Base-by-base conservation (phyloP, 345 rosid genomes). In the Camelina laxa region DNA sequence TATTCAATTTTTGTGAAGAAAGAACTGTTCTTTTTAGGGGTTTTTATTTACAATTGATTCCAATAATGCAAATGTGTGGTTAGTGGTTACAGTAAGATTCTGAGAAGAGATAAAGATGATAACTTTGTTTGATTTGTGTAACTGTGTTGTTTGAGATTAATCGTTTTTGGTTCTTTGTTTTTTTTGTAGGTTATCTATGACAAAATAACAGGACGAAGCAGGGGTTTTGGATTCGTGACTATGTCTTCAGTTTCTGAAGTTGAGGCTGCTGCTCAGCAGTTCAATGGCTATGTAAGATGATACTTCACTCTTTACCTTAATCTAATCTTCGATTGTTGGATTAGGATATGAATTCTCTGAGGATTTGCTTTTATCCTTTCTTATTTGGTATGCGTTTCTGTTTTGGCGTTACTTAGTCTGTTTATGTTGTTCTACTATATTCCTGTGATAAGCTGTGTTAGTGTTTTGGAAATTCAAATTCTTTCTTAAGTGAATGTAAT, bases 181-280 rank as follows among this genome's bases (percentile, higher is more conserved):
- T 1, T 82, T 59, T 78, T 80, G 67, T 75, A 95, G 99, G 98
- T 95, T 3, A 95, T 92, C 41, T 95, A 95, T 79, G 97, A 95
- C 78, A 95, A 90, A 83, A 80, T 82, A 44, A 90, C 98, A 49
- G 98, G 99, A 36, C 80, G 99, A 80, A 95, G 98, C 86, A 85
- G 99, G 73, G 99, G 99, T 51, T 95, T 95, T 70, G 99, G 91
- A 42, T 95, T 95, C 65, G 99, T 95, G 79, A 95, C 97, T 59
- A 95, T 95, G 99, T 88, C 97, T 0, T 68, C 85, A 7, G 47
- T 10, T 6, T 82, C 89, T 79, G 98, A 92, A 81, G 97, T 81
- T 79, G 84, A 88, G 81, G 85, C 89, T 16, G 97, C 97, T 65
- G 88, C 79, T 48, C 85, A 84, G 76, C 97, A 88, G 72, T 87